Conservation (phyloP, 2,329 filamentous ascomycete species). For the Fusarium scirpi region DNA sequence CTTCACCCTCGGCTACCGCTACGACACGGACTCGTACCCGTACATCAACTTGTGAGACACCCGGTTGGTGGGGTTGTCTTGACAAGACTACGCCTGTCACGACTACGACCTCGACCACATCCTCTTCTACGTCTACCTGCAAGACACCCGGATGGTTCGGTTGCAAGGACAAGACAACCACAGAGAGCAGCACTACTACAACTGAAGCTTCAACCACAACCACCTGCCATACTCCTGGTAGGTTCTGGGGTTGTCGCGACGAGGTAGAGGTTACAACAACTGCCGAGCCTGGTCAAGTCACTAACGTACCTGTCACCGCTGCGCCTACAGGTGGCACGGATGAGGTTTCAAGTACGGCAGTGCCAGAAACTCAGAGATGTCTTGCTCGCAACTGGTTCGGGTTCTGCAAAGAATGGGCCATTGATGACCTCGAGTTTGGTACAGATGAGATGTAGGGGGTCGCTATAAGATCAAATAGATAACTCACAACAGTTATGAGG, state of each 20-base stretch:
- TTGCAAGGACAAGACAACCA: slow-evolving; percentile 64
- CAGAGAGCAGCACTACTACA: slow-evolving; percentile 46
- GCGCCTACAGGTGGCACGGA: slow-evolving; percentile 50
- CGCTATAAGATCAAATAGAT: not conserved
- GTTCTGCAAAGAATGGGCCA: slow-evolving; percentile 55
- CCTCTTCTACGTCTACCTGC: slow-evolving; percentile 67
- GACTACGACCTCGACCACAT: slow-evolving; percentile 57
- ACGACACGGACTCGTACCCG: slow-evolving; percentile 77
- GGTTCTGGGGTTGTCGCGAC: slow-evolving; percentile 69
- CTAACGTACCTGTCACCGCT: slow-evolving; percentile 48
- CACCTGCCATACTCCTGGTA: slow-evolving; percentile 64
- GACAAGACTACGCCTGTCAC: slow-evolving; percentile 70
- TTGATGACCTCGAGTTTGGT: slow-evolving; percentile 40
- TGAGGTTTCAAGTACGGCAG: slow-evolving; percentile 39
- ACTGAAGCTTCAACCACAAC: slow-evolving; percentile 50
- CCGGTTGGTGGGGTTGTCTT: slow-evolving; percentile 89
- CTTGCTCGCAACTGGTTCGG: slow-evolving; percentile 57
- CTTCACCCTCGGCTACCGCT: slow-evolving; percentile 62
- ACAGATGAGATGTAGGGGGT: slow-evolving; percentile 51
- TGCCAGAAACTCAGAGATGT: slow-evolving; percentile 50
- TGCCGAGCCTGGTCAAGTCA: slow-evolving; percentile 51
- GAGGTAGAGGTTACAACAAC: slow-evolving; percentile 48
- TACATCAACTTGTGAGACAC: slow-evolving; percentile 89
- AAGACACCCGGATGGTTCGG: slow-evolving; percentile 75
- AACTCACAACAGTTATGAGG: slow-evolving; percentile 13